Evolutionary conservation across 352 stramenopile genomes (phyloP).

Genomic region (Phytophthora multivora): DNA sequence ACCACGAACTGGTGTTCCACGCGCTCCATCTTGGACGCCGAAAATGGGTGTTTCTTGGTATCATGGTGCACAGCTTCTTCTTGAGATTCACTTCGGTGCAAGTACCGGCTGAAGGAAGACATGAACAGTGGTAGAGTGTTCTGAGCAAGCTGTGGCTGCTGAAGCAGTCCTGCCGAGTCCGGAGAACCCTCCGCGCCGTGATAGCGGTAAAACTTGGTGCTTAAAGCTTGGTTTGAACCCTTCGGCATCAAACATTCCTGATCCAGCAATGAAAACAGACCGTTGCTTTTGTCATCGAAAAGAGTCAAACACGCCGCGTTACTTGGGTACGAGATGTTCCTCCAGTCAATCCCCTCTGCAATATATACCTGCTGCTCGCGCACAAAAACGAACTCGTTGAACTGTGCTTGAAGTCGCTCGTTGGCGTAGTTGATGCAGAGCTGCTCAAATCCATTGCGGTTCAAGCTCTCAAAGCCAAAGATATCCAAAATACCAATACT

Average conservation of each 20-base stretch:
- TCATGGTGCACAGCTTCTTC: conserved; percentile 37
- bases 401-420: conserved; percentile 84
- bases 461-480: conserved; percentile 89
- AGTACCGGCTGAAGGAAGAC: conserved; percentile 71
- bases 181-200: conserved; percentile 43
- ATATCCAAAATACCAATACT: conserved; percentile 90
- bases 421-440: conserved; percentile 91
- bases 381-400: conserved; percentile 91
- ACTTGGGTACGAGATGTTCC: conserved; percentile 77
- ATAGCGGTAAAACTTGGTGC: conserved; percentile 84
- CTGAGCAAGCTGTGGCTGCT: conserved; percentile 49
- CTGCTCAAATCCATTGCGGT: conserved; percentile 86
- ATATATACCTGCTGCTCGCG: conserved; percentile 87
- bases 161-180: conserved; percentile 31
- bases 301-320: conserved; percentile 82
- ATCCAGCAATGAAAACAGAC: conserved; percentile 82
- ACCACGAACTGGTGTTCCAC: conserved; percentile 86
- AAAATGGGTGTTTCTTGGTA: conserved; percentile 61
- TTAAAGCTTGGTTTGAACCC: conserved; percentile 78
- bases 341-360: conserved; percentile 87
- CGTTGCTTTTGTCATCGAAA: conserved; percentile 83
- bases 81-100: conserved; percentile 39
- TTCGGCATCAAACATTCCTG: conserved; percentile 88
- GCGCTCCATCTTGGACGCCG: conserved; percentile 82
- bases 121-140: conserved; percentile 63